Conservation (phyloP, 2,329 filamentous ascomycete genomes). For the Fusarium sterilihyphosum region DNA sequence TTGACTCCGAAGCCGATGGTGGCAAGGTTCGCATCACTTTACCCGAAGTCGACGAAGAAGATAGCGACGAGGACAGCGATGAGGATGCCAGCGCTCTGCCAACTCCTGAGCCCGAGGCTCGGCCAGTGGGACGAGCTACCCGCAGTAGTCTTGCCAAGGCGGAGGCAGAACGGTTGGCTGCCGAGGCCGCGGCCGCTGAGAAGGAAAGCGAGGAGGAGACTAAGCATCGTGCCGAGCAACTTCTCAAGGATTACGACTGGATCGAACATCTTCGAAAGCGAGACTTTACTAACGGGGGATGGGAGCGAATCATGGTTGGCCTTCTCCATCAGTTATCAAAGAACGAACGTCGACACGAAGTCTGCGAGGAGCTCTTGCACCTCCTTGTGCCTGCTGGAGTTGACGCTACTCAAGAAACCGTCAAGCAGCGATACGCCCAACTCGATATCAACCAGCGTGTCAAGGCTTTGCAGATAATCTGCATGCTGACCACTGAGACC, state of each 20-base stretch:
- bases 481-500: slow-evolving; percentile 86
- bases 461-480: slow-evolving; percentile 83
- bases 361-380: slow-evolving; percentile 81
- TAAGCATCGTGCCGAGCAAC: slow-evolving; percentile 77
- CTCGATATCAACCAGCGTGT: slow-evolving; percentile 87
- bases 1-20: slow-evolving; percentile 77
- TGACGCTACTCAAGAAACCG: slow-evolving; percentile 80
- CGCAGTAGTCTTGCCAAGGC: slow-evolving; percentile 86
- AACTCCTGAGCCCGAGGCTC: slow-evolving; percentile 76
- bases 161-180: slow-evolving; percentile 75
- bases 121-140: slow-evolving; percentile 76
- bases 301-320: slow-evolving; percentile 90
- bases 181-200: slow-evolving; percentile 66
- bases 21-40: slow-evolving; percentile 83
- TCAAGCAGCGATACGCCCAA: slow-evolving; percentile 74
- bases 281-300: slow-evolving; percentile 87
- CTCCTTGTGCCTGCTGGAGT: slow-evolving; percentile 82
- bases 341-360: slow-evolving; percentile 72
- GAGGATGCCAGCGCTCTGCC: slow-evolving; percentile 64
- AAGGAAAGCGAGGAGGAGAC: slow-evolving; percentile 60
- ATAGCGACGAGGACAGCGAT: slow-evolving; percentile 71
- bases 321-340: slow-evolving; percentile 86
- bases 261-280: slow-evolving; percentile 83
- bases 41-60: slow-evolving; percentile 77
- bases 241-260: slow-evolving; percentile 82